Base-by-base conservation (phyloP, 108 stramenopile species). In the Cylindrotheca closterium region DNA sequence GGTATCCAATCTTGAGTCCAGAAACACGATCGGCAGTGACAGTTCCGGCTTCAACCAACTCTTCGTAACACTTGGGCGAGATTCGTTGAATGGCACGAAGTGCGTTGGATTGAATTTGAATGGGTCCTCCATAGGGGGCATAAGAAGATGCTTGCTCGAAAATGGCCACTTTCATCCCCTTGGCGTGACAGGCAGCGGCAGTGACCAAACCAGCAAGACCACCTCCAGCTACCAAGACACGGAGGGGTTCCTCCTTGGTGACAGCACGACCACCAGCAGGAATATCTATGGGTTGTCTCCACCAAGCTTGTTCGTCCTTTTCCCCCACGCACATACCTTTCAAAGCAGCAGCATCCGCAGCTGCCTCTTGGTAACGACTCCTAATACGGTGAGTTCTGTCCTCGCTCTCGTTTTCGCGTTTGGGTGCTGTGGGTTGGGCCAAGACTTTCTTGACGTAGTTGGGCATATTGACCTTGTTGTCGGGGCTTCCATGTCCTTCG, bases 91-190 rank as follows among this genome's bases (percentile, higher is more conserved):
- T 71, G 23, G 94, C 91, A n/a, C 91, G 67, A 49, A 98, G 75
- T 5, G 97, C 97, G 68, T 98, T 98, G 52, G 90, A 92, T 67
- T 96, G 95, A 45, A 98, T 92, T 76, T 98, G 97, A 74, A 98
- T 98, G n/a, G 96, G 97, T 28, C 97, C 97, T 33, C 97, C 97
- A 58, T 97, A 98, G 29, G 95, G 94, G 53, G 94, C 91, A 65
- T 95, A 95, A 17, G 75, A 74, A 21, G 82, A 81, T 12, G 94
- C 94, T 76, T 95, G 94, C 70, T 95, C 94, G 58, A 95, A 95
- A 57, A 95, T 83, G 25, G 91, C 89, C 32, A 95, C 94, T 63
- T 89, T 81, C 91, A 95, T 95, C 8, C 94, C 94, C 75, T 88
- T 87, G 63, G 91, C 73, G 63, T 95, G 94, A 75, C 87, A 88